A percentile compares a stretch with the other conserved stretches of the same genome.
phyloP scores from a whole-genome alignment of 1,139 yeast genomes.

The Pichia sp. region DNA sequence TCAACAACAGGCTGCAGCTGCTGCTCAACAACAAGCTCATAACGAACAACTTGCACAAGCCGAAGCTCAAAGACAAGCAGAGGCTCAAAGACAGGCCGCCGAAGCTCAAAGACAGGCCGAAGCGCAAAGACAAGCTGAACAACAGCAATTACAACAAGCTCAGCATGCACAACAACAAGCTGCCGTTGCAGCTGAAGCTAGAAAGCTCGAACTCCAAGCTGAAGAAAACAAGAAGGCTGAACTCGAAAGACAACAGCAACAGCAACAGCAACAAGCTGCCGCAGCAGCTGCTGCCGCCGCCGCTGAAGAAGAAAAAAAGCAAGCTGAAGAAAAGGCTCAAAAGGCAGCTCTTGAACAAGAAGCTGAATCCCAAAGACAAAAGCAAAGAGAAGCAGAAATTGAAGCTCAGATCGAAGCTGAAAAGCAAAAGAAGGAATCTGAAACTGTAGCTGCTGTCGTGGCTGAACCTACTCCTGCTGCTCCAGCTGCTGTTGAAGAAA shows the following conservation, averaged over 20 bases:
- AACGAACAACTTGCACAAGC: background rate
- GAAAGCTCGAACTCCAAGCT: no score
- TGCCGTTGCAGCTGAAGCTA: background rate
- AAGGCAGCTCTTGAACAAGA: background rate
- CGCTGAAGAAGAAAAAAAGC: background rate
- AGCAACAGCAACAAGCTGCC: conserved; percentile 1
- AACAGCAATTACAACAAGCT: background rate
- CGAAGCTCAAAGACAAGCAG: conserved; percentile 4
- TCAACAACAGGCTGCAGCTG: conserved; percentile 10
- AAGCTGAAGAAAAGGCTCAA: conserved; percentile 4
- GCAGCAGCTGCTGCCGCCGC: background rate
- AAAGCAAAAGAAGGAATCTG: background rate
- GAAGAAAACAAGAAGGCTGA: conserved; percentile 1
- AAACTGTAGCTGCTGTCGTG: no score
- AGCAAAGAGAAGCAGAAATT: background rate
- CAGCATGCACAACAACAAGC: background rate
- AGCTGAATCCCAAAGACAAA: background rate
- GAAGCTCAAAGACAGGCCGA: conserved; percentile 1
- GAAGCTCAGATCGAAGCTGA: background rate
- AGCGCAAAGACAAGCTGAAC: conserved; percentile 1
- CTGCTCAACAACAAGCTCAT: background rate
- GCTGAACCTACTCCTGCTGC: no score
- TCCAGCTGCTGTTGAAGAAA: background rate
- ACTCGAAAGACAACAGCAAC: background rate
- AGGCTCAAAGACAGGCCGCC: conserved; percentile 8